These are phyloP conservation scores for Tolypocladium ophioglossoides DNA, from an alignment of 2,329 filamentous ascomycete genomes.

Conservation along the genomic window DNA sequence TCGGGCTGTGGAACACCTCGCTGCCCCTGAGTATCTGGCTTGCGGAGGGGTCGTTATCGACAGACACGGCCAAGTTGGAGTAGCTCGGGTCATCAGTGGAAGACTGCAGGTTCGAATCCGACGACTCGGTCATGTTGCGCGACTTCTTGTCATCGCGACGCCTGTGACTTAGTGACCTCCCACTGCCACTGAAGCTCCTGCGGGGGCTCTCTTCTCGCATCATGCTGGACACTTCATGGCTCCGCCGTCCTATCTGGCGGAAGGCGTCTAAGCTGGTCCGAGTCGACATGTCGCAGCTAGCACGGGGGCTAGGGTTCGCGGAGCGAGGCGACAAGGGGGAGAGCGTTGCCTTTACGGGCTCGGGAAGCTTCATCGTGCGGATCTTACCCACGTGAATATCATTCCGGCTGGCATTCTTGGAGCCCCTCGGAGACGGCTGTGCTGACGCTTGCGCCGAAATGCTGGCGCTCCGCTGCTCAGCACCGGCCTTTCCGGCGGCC, in stretches of 20 bases:
- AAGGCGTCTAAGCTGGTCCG: constrained; percentile 45
- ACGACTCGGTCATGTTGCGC: constrained; percentile 49
- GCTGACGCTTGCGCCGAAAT: constrained; percentile 9
- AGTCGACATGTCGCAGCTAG: constrained; percentile 38
- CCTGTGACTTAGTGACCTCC: constrained; percentile 39
- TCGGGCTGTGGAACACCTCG: constrained; percentile 78
- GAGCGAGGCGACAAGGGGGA: constrained; percentile 37
- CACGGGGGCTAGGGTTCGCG: constrained; percentile 39
- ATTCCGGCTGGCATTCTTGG: constrained; percentile 9
- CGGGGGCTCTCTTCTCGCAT: constrained; percentile 31
- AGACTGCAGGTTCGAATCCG: constrained; percentile 67
- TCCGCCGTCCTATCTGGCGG: constrained; percentile 35
- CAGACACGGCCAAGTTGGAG: constrained; percentile 59
- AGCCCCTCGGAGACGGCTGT: constrained; percentile 14
- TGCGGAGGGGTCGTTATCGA: constrained; percentile 69
- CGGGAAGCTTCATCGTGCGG: constrained; percentile 33
- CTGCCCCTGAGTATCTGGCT: constrained; percentile 85
- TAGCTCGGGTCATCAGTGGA: constrained; percentile 61
- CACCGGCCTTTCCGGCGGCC: constrained; percentile 11
- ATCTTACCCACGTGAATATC: constrained; percentile 17
- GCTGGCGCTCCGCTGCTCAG: constrained; percentile 5
- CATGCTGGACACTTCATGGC: constrained; percentile 38
- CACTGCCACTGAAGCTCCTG: constrained; percentile 54
- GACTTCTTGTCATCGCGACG: constrained; percentile 31
- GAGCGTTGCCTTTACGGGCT: constrained; percentile 52